Evolutionary conservation across 78 protist species (phyloP).

Genomic region (Cavenderia fasciculata): DNA sequence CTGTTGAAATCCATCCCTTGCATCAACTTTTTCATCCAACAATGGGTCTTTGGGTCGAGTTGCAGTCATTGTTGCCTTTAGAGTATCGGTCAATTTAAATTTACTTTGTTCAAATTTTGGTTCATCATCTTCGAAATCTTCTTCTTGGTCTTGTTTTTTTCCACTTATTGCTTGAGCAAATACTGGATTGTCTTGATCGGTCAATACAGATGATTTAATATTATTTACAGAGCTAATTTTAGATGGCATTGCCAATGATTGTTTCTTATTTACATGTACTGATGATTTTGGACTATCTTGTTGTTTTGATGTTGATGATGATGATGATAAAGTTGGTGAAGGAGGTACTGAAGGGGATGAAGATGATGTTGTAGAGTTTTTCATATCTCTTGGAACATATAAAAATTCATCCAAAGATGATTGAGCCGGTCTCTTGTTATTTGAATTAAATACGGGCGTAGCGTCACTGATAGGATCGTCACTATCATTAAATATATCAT

Average conservation of each 20-base stretch:
- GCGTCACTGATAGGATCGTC: no score
- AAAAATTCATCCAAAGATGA: no score
- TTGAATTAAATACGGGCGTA: not conserved
- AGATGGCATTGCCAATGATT: no score
- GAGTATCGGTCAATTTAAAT: not conserved
- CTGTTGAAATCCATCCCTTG: slow-evolving; percentile 71
- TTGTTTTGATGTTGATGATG: not conserved
- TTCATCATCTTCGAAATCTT: not conserved
- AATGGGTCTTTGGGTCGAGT: no score
- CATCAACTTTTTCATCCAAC: no score
- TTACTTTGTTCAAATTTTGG: not conserved
- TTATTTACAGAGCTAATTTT: no score
- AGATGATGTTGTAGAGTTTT: not conserved
- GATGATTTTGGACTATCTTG: not conserved
- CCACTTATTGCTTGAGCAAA: no score
- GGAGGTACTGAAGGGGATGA: not conserved
- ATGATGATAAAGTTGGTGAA: not conserved
- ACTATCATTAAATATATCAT: no score
- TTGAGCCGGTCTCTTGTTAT: not conserved
- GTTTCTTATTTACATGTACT: no score
- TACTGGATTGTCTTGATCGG: no score
- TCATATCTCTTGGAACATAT: not conserved
- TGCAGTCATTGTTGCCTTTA: no score
- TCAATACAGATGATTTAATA: no score
- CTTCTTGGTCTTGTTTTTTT: not conserved